Percentiles rank a stretch among this genome's conserved stretches.
Evolutionary conservation across 106 monocot genomes (phyloP).

Genomic region (Apostasia shenzhenica): DNA sequence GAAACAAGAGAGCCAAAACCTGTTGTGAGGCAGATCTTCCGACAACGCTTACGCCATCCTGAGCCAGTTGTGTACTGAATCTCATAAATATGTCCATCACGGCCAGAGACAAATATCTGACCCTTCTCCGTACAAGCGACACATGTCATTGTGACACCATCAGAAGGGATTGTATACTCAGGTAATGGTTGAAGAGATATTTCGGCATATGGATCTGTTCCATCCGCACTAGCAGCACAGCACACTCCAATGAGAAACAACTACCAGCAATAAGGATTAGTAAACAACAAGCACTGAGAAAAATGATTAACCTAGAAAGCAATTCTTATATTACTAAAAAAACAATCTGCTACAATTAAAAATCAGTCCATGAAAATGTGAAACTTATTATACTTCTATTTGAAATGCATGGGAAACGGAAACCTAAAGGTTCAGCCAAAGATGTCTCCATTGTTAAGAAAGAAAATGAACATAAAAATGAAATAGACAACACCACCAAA

Average conservation of each 20-base stretch:
- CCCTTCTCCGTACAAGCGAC: slow-evolving; percentile 74
- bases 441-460: no score
- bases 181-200: slow-evolving; percentile 83
- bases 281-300: slow-evolving; percentile 1
- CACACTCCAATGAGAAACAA: slow-evolving; percentile 79
- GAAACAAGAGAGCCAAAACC: slow-evolving; percentile 76
- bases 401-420: no score
- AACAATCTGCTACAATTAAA: no score
- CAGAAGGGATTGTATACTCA: slow-evolving; percentile 76
- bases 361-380: no score
- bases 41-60: slow-evolving; percentile 81
- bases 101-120: slow-evolving; percentile 81
- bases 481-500: no score
- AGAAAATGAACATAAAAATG: no score
- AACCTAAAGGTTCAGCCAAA: no score
- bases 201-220: slow-evolving; percentile 76
- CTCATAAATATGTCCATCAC: slow-evolving; percentile 94
- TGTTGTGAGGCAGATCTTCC: slow-evolving; percentile 76
- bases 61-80: slow-evolving; percentile 78
- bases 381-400: no score
- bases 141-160: slow-evolving; percentile 90
- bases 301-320: neutral
- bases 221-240: slow-evolving; percentile 69
- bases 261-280: slow-evolving; percentile 31
- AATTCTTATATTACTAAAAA: neutral